Evolutionary conservation across 2,329 filamentous ascomycete genomes (phyloP).

Genomic region (Botryotinia narcissicola): DNA sequence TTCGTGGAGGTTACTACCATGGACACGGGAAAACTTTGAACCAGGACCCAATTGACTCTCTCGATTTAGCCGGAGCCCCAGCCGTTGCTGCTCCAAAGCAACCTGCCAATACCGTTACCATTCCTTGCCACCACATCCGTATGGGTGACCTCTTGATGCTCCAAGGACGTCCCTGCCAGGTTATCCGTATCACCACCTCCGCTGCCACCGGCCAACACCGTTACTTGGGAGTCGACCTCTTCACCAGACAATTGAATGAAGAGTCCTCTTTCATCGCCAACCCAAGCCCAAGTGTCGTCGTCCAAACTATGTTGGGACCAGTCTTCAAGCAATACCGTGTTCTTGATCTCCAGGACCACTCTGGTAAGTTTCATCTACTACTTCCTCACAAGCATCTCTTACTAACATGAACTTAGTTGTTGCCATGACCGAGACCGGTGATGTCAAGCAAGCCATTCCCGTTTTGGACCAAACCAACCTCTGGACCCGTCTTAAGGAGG

Average conservation of each 20-base stretch:
- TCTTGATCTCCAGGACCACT: constrained; percentile 86
- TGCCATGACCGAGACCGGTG: constrained; percentile 96
- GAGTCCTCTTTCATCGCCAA: constrained; percentile 98
- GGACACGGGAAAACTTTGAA: constrained; percentile 8
- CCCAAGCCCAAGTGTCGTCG: constrained; percentile 91
- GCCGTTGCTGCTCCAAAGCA: constrained; percentile 29
- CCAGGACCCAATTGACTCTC: constrained; percentile 22
- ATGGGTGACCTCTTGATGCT: constrained; percentile 98
- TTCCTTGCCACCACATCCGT: constrained; percentile 99
- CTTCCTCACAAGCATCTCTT: background rate
- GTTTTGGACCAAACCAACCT: constrained; percentile 95
- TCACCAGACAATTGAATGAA: constrained; percentile 99
- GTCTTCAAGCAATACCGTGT: constrained; percentile 99
- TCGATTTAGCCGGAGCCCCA: constrained; percentile 21
- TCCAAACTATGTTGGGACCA: constrained; percentile 99
- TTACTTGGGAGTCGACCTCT: constrained; percentile 99
- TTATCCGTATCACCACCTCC: constrained; percentile 99
- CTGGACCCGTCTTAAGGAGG: constrained; percentile 72
- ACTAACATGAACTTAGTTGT: constrained; percentile 54
- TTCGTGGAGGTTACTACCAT: constrained; percentile 59
- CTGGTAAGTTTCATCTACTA: constrained; percentile 47
- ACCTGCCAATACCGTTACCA: constrained; percentile 82
- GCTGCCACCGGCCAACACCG: constrained; percentile 98
- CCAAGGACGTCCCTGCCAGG: constrained; percentile 98
- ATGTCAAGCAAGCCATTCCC: constrained; percentile 93